A percentile compares a stretch with the other conserved stretches of the same genome.
phyloP scores from a whole-genome alignment of 331 rosid genomes.

The Pyracantha coccinea region DNA sequence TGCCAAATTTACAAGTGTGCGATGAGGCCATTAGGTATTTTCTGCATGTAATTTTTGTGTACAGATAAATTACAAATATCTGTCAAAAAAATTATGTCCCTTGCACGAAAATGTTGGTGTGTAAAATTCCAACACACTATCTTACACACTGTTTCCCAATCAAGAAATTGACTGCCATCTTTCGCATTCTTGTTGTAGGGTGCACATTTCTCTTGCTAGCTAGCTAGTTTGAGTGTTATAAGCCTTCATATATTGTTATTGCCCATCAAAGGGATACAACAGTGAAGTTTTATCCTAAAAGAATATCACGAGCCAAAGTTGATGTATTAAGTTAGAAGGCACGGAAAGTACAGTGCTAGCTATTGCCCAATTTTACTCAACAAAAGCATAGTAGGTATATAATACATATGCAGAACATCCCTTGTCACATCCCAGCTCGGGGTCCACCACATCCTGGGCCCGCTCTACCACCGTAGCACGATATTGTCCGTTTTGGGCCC shows the following conservation, averaged over 20 bases:
- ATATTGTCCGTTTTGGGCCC: too few species aligned
- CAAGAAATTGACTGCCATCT: not conserved
- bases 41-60: not conserved
- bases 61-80: not conserved
- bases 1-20: constrained; percentile 16
- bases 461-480: too few species aligned
- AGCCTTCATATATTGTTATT: not conserved
- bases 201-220: not conserved
- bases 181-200: not conserved
- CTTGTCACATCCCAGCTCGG: not conserved
- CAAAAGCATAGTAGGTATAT: not conserved
- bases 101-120: not conserved
- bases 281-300: not conserved
- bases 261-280: not conserved
- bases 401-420: not conserved
- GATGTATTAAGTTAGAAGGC: not conserved
- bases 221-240: not conserved
- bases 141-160: not conserved
- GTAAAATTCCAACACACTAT: not conserved
- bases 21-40: not conserved
- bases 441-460: too few species aligned
- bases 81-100: not conserved
- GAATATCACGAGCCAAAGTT: not conserved
- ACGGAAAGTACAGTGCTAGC: not conserved
- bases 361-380: not conserved